A percentile compares a stretch with the other conserved stretches of the same genome.
Conservation (phyloP, 306 rosid species). For the Castanopsis chinensis region DNA sequence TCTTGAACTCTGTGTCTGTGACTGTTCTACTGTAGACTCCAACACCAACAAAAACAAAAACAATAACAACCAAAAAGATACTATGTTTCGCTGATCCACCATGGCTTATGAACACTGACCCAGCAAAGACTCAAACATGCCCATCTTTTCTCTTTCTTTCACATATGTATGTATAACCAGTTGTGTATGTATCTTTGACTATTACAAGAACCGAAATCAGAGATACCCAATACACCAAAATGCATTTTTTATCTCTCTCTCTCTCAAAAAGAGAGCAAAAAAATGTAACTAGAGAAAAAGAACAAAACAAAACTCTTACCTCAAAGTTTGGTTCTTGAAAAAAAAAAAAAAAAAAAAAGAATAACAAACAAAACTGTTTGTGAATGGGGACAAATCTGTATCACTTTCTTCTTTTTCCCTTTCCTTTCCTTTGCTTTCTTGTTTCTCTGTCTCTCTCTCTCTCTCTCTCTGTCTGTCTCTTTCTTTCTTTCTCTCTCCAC, state of each 20-base stretch:
- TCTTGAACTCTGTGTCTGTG: constrained; percentile 49
- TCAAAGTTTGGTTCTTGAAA: constrained; percentile 26
- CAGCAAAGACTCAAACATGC: constrained; percentile 43
- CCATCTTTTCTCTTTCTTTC: constrained; percentile 24
- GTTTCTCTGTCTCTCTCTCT: constrained; percentile 4
- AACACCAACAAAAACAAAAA: constrained; percentile 41
- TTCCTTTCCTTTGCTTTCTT: constrained; percentile 10
- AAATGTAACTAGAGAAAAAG: too few species aligned
- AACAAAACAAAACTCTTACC: constrained; percentile 33
- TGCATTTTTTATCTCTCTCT: constrained; percentile 25
- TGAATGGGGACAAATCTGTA: constrained; percentile 27
- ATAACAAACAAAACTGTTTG: not conserved
- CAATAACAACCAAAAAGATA: constrained; percentile 37
- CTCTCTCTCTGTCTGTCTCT: constrained; percentile 1
- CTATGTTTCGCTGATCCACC: constrained; percentile 47
- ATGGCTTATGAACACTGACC: constrained; percentile 35
- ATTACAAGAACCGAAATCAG: constrained; percentile 30
- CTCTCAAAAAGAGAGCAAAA: constrained; percentile 5
- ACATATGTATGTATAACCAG: constrained; percentile 1
- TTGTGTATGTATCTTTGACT: constrained; percentile 10
- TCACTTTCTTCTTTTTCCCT: constrained; percentile 20
- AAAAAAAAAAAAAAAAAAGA: too few species aligned
- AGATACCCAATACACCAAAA: constrained; percentile 31
- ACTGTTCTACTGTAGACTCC: constrained; percentile 66
- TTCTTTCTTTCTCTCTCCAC: not conserved